A percentile compares a stretch with the other conserved stretches of the same genome.
Conservation (phyloP, 768 basidiomycete genomes). For the Cantharellus cinnabarinus region DNA sequence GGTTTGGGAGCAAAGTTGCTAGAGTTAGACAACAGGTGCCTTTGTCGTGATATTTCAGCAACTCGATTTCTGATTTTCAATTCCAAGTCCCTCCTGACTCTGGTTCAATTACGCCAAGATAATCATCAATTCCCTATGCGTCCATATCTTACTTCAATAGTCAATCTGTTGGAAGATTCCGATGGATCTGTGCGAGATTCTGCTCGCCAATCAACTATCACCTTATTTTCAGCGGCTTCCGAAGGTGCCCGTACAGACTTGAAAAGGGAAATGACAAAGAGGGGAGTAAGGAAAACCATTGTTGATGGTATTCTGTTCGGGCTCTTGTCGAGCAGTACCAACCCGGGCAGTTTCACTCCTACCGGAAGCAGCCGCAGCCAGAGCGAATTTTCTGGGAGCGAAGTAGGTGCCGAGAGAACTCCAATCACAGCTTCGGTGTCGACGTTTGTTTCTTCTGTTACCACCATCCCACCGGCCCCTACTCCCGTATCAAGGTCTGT, state of each 20-base stretch:
- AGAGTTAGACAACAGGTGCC: constrained; percentile 68
- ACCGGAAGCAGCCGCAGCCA: background rate
- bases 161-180: constrained; percentile 73
- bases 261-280: constrained; percentile 78
- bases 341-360: background rate
- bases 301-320: constrained; percentile 58
- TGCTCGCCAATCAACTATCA: constrained; percentile 58
- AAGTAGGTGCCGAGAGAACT: background rate
- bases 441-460: too few species aligned
- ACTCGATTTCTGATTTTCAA: constrained; percentile 12
- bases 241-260: constrained; percentile 81
- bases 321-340: constrained; percentile 23
- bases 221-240: constrained; percentile 67
- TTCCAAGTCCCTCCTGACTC: constrained; percentile 31
- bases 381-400: background rate
- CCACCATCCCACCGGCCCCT: too few species aligned
- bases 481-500: too few species aligned
- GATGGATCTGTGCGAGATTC: constrained; percentile 80
- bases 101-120: constrained; percentile 51
- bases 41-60: constrained; percentile 9
- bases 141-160: constrained; percentile 57
- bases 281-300: constrained; percentile 70
- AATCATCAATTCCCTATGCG: constrained; percentile 62
- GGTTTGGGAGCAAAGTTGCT: constrained; percentile 64
- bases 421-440: background rate